Percentiles rank a stretch among this genome's conserved stretches.
These are phyloP conservation scores for Aspergillus kassunensis DNA, from an alignment of 495 filamentous ascomycete species.

Conservation along the genomic window DNA sequence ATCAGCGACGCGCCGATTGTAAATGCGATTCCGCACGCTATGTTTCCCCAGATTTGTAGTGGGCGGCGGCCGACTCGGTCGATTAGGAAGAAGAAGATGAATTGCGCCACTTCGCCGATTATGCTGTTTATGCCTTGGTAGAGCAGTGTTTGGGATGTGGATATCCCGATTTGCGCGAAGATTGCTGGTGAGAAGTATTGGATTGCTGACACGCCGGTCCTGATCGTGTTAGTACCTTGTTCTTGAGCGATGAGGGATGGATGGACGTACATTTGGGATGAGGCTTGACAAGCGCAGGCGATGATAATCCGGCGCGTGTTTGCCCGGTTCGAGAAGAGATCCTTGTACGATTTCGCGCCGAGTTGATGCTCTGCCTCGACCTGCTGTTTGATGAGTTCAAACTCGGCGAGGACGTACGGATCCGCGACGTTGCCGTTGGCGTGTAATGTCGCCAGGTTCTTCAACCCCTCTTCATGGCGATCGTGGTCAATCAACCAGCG, in stretches of 20 bases:
- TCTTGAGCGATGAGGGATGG: not conserved
- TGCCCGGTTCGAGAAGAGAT: conserved; percentile 55
- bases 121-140: conserved; percentile 61
- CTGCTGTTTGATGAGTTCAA: conserved; percentile 48
- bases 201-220: conserved; percentile 61
- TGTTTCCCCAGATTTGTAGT: conserved; percentile 5
- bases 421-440: conserved; percentile 54
- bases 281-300: conserved; percentile 55
- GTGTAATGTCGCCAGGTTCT: conserved; percentile 57
- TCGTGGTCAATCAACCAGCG: conserved; percentile 46
- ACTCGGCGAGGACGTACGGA: conserved; percentile 61
- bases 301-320: conserved; percentile 60
- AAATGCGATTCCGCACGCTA: conserved; percentile 7
- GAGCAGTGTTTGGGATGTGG: conserved; percentile 50
- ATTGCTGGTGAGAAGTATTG: conserved; percentile 61
- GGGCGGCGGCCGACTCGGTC: conserved; percentile 8
- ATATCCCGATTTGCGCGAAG: conserved; percentile 57
- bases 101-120: conserved; percentile 41
- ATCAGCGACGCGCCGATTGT: conserved; percentile 5
- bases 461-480: conserved; percentile 22
- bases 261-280: conserved; percentile 45
- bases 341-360: conserved; percentile 55
- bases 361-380: conserved; percentile 40
- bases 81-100: conserved; percentile 13
- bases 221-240: not conserved